Evolutionary conservation across 495 filamentous ascomycete genomes (phyloP).

Genomic region (Xylaria venustula): DNA sequence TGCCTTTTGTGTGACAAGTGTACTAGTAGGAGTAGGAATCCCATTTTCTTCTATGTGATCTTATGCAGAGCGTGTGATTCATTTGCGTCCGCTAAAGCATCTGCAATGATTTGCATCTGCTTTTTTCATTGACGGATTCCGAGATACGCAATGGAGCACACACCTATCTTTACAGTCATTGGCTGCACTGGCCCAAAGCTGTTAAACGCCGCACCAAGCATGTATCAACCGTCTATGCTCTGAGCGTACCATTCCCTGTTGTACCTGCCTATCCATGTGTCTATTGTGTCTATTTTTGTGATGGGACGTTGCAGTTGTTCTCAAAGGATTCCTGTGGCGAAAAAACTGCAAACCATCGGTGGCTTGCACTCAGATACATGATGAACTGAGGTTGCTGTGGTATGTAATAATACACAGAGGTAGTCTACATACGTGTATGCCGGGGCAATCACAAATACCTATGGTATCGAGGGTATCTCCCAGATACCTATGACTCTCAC

Average conservation of each 20-base stretch:
- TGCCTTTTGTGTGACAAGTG: too few species aligned
- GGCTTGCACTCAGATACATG: not conserved
- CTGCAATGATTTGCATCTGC: not conserved
- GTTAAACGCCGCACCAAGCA: not conserved
- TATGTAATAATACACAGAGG: not conserved
- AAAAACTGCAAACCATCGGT: not conserved
- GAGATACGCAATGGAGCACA: not conserved
- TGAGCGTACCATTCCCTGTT: not conserved
- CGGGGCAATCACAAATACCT: not conserved
- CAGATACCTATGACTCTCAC: too few species aligned
- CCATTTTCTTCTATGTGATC: too few species aligned
- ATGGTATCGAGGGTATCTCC: too few species aligned
- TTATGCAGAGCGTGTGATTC: not conserved
- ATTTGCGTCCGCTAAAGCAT: not conserved
- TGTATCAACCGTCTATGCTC: not conserved
- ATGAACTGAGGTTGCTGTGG: not conserved
- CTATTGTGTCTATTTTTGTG: slow-evolving; percentile 13
- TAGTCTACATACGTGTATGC: too few species aligned
- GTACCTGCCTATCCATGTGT: not conserved
- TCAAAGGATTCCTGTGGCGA: slow-evolving; percentile 6
- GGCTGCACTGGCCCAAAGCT: not conserved
- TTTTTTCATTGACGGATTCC: slow-evolving; percentile 1
- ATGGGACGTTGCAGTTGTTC: not conserved
- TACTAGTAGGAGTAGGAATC: too few species aligned
- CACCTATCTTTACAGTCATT: not conserved